Percentiles rank a stretch among this genome's conserved stretches.
Evolutionary conservation across 768 basidiomycete genomes (phyloP).

Genomic region (Lentinula edodes): DNA sequence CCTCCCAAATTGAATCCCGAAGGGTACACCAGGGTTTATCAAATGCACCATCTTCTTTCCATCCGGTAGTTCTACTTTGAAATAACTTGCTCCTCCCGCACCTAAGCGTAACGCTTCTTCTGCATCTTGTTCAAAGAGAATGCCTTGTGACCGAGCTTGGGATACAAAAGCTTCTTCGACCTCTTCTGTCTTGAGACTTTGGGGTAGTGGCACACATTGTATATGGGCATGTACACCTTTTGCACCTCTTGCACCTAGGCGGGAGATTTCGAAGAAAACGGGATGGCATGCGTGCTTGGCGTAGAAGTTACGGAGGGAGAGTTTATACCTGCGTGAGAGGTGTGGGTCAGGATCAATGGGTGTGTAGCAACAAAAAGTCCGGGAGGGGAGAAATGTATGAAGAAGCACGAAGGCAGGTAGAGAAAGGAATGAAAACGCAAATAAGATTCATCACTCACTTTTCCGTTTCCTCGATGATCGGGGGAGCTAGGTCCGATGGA

Average conservation of each 20-base stretch:
- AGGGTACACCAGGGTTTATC: conserved; percentile 70
- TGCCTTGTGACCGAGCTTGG: conserved; percentile 61
- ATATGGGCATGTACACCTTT: conserved; percentile 95
- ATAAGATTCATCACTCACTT: conserved; percentile 35
- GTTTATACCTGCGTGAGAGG: conserved; percentile 57
- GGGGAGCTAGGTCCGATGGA: conserved; percentile 66
- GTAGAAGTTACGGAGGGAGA: conserved; percentile 67
- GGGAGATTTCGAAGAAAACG: conserved; percentile 85
- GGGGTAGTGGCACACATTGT: conserved; percentile 77
- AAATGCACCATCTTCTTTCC: conserved; percentile 84
- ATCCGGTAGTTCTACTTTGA: conserved; percentile 85
- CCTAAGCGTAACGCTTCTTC: conserved; percentile 54
- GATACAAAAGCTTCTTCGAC: conserved; percentile 67
- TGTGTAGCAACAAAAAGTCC: not conserved
- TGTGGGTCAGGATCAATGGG: not conserved
- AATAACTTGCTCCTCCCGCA: conserved; percentile 66
- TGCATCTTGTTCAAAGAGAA: conserved; percentile 66
- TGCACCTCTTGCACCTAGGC: conserved; percentile 70
- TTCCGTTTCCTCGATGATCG: conserved; percentile 78
- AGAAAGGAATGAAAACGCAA: not conserved
- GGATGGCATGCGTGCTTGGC: conserved; percentile 61
- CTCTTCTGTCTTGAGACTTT: conserved; percentile 43
- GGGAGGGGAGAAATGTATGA: not conserved
- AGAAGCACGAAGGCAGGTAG: conserved; percentile 2
- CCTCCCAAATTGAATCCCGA: conserved; percentile 94